These are phyloP conservation scores for Dactylellina haptotyla DNA, from an alignment of 2,329 filamentous ascomycete genomes.

Conservation along the genomic window DNA sequence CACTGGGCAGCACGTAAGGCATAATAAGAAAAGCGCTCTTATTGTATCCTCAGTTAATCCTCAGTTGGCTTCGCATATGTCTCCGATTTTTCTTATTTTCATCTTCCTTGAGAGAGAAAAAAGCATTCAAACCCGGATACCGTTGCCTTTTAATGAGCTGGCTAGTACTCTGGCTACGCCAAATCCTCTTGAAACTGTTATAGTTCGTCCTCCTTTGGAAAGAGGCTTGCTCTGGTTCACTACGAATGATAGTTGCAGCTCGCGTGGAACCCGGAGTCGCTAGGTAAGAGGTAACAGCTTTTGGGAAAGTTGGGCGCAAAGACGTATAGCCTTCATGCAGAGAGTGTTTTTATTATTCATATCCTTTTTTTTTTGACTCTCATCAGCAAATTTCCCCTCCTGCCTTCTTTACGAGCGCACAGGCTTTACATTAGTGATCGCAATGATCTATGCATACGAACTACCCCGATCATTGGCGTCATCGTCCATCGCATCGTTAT, in stretches of 20 bases:
- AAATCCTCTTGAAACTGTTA: slow-evolving; percentile 23
- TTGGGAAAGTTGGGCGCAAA: neutral
- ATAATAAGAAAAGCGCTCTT: slow-evolving; percentile 23
- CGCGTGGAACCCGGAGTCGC: slow-evolving; percentile 45
- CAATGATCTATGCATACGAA: slow-evolving; percentile 19
- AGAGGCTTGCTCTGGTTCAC: slow-evolving; percentile 1
- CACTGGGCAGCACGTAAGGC: slow-evolving; percentile 44
- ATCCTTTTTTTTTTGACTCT: too few relatives aligned
- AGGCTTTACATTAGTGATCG: slow-evolving; percentile 27
- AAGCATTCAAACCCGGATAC: slow-evolving; percentile 14
- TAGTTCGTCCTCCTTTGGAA: neutral
- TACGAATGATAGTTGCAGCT: slow-evolving; percentile 32
- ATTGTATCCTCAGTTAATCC: neutral
- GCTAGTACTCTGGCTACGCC: slow-evolving; percentile 16
- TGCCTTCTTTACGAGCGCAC: slow-evolving; percentile 23
- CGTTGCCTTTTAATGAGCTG: slow-evolving; percentile 22
- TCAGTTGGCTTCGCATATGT: neutral
- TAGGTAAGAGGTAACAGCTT: slow-evolving; percentile 28
- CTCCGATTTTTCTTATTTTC: slow-evolving; percentile 28
- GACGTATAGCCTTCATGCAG: slow-evolving; percentile 21
- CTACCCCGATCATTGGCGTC: slow-evolving; percentile 6
- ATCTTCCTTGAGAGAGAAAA: neutral
- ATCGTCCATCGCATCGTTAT: slow-evolving; percentile 3
- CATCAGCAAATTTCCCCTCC: slow-evolving; percentile 7
- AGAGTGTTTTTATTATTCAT: neutral